Base-by-base conservation (phyloP, 257 asterid species). In the Prunella vulgaris region DNA sequence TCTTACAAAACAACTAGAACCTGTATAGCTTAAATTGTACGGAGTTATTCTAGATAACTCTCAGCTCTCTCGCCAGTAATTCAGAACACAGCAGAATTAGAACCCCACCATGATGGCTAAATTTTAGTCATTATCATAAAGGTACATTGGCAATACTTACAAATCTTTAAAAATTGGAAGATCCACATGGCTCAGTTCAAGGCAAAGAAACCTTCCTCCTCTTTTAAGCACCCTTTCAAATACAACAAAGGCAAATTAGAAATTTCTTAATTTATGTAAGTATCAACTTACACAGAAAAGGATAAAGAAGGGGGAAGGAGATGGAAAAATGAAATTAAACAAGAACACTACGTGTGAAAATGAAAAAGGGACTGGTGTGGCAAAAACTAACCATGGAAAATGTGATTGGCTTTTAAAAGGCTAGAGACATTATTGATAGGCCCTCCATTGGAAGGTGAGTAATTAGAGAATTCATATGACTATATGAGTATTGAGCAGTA, bases 121-220 rank as follows among this genome's bases (percentile, higher is more conserved):
- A 48, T 6, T 48, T 48, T 53, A 51, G 27, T 51, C 60, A 53
- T 53, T 53, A 53, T 51, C 5, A 15, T 38, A 35, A n/a, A 44
- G 44, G 52, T 27, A 61, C 54, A 49, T n/a, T 24, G 22, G 56
- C 56, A 72, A 76, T 40, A 78, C 99, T 88, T 78, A 88, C 98
- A 93, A 64, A 35, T 93, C 83, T 77, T 88, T 93, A 28, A 88
- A 83, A 61, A 93, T 32, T 15, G 97, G 97, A 72, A 74, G 28
- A 28, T 93, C 96, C 61, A 90, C 95, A 68, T 88, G 98, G 84
- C 96, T 88, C 78, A 93, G 79, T 69, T 93, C 98, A 70, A 93
- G 98, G 85, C 97, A 93, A 64, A 93, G 96, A 83, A 93, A 93
- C 78, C 96, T 86, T 79, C 98, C 98, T 70, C 98, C 98, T 17